Base-by-base conservation (phyloP, 768 basidiomycete genomes). In the Cystoderma amianthinum region DNA sequence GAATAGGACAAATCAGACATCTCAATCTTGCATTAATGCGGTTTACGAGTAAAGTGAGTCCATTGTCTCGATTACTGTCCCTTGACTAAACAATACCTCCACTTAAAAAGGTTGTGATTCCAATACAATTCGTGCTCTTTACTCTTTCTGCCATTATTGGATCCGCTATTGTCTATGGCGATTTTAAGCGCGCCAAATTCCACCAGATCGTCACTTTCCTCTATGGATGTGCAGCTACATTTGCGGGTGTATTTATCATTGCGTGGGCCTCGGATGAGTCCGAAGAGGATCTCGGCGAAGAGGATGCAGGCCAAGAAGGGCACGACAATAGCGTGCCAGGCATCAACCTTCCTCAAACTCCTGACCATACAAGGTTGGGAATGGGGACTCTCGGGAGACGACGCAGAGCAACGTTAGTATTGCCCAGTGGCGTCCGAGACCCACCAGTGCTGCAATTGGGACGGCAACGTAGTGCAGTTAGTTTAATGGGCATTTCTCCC, bases 41-140 rank as follows among this genome's bases (percentile, higher is more conserved):
- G 16, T 98, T 97, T 58, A 91, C 96, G 55, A 82, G 87, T 60
- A 95, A 96, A 66, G 86, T 87, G 50, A 40, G 61, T 52, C 30
- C 23, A 12, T n/a, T 36, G 18, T 36, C 12, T 19, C 6, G 16
- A 36, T 9, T 36, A n/a, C 25, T 28, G n/a, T 7, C 7, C 34
- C 18, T 9, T 9, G 28, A 30, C 10, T 44, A 30, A 19, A 20
- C 17, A 25, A 36, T 43, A 17, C n/a, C n/a, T n/a, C n/a, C n/a
- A n/a, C n/a, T n/a, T n/a, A n/a, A n/a, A n/a, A 46, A 90, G 87
- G 74, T 83, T 39, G 94, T 97, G 18, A 90, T 98, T 48, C 95
- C 94, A 3, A 83, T 82, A 11, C 94, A 97, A 68, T 98, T 96
- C 58, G 91, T 95, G 21, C 72, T 92, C 42, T 98, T 98, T 67